phyloP scores from a whole-genome alignment of 2,329 filamentous ascomycete species.

The Xylaria sp. region DNA sequence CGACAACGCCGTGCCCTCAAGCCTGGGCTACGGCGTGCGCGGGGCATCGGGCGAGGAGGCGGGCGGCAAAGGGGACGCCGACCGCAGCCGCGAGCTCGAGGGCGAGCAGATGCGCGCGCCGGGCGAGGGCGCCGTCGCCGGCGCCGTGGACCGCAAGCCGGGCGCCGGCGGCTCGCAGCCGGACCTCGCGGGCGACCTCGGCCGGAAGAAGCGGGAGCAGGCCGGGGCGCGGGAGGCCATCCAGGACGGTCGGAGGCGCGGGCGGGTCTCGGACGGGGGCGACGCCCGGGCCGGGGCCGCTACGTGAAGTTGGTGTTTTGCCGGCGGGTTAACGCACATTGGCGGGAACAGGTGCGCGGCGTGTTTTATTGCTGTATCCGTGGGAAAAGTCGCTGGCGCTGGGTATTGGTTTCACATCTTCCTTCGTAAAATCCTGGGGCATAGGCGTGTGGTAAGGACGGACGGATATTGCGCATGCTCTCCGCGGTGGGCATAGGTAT shows the following conservation, averaged over 20 bases:
- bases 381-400: too few species aligned
- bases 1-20: constrained; percentile 30
- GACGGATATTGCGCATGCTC: too few species aligned
- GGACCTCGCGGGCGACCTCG: constrained; percentile 37
- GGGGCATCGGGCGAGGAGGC: constrained; percentile 33
- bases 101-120: constrained; percentile 36
- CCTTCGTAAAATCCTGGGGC: too few species aligned
- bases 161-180: constrained; percentile 34
- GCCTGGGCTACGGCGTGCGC: constrained; percentile 30
- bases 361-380: too few species aligned
- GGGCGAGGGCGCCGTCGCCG: constrained; percentile 35
- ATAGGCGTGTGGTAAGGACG: too few species aligned
- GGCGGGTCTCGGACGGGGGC: constrained; percentile 27
- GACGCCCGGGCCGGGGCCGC: constrained; percentile 28
- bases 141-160: constrained; percentile 31
- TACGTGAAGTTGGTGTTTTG: constrained; percentile 11
- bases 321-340: too few species aligned
- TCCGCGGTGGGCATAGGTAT: too few species aligned
- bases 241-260: constrained; percentile 32
- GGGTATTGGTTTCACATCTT: too few species aligned
- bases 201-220: constrained; percentile 37
- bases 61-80: constrained; percentile 26
- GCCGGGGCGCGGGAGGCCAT: constrained; percentile 28
- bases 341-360: too few species aligned
- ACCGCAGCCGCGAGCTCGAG: constrained; percentile 31